Evolutionary conservation across 108 stramenopile species (phyloP), one percentile per base, ranked within the genome.

Genomic region (Discostella stelligeroides): DNA sequence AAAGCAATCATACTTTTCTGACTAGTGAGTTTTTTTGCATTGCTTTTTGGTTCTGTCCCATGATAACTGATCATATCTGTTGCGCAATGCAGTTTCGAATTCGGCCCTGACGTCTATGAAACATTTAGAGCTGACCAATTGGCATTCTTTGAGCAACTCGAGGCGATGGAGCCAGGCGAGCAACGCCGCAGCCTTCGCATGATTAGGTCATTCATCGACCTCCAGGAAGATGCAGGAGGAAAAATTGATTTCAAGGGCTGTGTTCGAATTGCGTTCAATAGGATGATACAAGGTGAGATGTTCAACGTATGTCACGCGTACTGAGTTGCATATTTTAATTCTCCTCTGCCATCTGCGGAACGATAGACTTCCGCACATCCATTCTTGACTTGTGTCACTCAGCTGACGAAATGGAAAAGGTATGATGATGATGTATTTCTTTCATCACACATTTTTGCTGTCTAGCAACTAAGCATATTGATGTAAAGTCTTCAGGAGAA

Each of bases 1-100:
- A 17, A 82, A 82, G 62, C 82, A 82, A 28, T 66, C 82, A 40
- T 82, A 79, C 30, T 82, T 82, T 66, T 73, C 82, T 37, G 82
- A 82, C 67, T 82, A 79, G 66, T 68, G 23, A 68, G 66, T 68
- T 6, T 34, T 49, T 15, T 50, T 53, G 29, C 30, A 51, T 34
- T 18, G 28, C 6, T 29, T 24, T 23, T 48, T 46, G 23, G 4
- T 50, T 37, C 48, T 21, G 27, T 66, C 50, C 38, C 4, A 30
- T 34, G 21, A 7, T 51, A 38, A 14, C 51, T 43, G 10, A 27
- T 54, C 27, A 54, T 7, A 0, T 53, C 12, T 23, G 6, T 54
- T 29, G 1, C 15, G n/a, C n/a, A n/a, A n/a, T n/a, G n/a, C n/a
- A 68, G 66, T 68, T 82, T 82, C 59, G 76, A 79, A 47, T 82